A percentile compares a stretch with the other conserved stretches of the same genome.
phyloP scores from a whole-genome alignment of 306 rosid species.

The Vigna reflexopilosa region DNA sequence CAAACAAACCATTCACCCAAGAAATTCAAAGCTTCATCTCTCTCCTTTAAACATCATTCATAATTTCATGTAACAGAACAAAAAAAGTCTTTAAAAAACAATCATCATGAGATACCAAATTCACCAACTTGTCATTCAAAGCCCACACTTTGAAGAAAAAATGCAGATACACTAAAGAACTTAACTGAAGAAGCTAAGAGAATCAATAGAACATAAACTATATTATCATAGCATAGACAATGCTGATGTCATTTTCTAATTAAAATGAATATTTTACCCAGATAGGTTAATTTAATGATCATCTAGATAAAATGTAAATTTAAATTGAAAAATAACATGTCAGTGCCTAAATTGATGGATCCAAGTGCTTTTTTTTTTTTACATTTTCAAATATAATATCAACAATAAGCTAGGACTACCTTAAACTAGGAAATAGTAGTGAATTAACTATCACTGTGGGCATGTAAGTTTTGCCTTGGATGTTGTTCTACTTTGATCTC shows the following conservation, averaged over 20 bases:
- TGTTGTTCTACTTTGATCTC: slow-evolving; percentile 59
- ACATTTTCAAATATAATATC: neutral
- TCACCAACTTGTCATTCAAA: neutral
- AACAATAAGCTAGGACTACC: neutral
- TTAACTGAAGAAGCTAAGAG: neutral
- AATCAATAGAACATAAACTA: neutral
- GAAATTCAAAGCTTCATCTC: slow-evolving; percentile 38
- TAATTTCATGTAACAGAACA: neutral
- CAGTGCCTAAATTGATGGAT: neutral
- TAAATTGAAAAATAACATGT: neutral
- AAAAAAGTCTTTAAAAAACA: neutral
- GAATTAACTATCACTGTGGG: slow-evolving; percentile 26
- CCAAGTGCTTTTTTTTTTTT: neutral
- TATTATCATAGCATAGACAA: neutral
- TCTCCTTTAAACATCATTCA: neutral
- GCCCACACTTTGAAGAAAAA: neutral
- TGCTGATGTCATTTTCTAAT: neutral
- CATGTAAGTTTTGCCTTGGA: slow-evolving; percentile 32
- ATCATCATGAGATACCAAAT: neutral
- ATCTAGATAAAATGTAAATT: neutral
- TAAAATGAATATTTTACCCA: neutral
- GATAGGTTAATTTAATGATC: neutral
- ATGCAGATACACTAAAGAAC: slow-evolving; percentile 18
- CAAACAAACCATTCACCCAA: neutral
- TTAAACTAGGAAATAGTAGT: neutral